Base-by-base conservation (phyloP, 2,329 filamentous ascomycete genomes). In the Pyricularia pennisetigena region DNA sequence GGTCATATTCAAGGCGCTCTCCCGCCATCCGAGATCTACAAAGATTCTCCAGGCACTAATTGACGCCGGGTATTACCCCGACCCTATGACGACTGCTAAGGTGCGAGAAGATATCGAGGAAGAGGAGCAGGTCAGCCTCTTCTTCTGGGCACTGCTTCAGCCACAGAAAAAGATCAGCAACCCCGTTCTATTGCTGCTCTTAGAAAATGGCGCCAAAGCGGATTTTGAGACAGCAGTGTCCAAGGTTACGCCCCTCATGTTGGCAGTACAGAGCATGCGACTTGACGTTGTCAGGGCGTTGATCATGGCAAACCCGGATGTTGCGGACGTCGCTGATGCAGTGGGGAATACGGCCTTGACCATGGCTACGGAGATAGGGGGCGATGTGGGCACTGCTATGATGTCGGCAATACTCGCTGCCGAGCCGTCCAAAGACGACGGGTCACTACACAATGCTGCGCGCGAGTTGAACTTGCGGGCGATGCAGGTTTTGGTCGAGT, bases 371-470 rank as follows among this genome's bases (percentile, higher is more conserved):
- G 79, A 77, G 57, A 79, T 86, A 2, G 82, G 83, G 0, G 85
- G 85, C 16, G 82, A 86, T 0, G 70, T 85, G 14, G 81, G 83
- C 0, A 82, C 82, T 23, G 78, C 80, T 10, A 84, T 87, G 76
- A 83, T 87, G 82, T 78, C 79, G 1, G 82, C 80, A 67, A 75
- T 90, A 0, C 78, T 89, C 5, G 82, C 82, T 0, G 83, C 85
- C 0, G 84, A 85, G 24, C 84, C 86, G 0, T 82, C 84, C 1
- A 81, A 79, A 61, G 86, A 90, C 69, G 88, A 91, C 69, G 88
- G 88, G 0, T 90, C 87, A 1, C 79, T 91, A 3, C 88, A 91
- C 72, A 88, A 89, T 69, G 86, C 88, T 3, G 84, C 88, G 0
- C 80, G 85, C 14, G 82, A 85, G 64, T 79, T 90, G 24, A 86